These are phyloP conservation scores for Forsythia viridissima DNA, from an alignment of 257 asterid species.

Conservation along the genomic window DNA sequence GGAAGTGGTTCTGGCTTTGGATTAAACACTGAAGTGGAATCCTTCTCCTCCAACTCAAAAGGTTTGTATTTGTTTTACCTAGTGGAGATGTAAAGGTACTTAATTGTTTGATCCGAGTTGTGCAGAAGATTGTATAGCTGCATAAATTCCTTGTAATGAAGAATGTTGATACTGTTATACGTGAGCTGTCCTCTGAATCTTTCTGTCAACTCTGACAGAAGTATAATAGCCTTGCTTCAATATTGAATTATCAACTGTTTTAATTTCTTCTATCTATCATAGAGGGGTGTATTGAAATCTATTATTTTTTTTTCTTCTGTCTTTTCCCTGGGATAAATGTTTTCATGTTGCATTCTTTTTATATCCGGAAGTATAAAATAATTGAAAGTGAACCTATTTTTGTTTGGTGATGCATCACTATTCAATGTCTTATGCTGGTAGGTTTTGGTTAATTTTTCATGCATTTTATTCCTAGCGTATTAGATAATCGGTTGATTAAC, in stretches of 20 bases:
- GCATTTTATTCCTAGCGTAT: not conserved
- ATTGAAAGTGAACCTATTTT: not conserved
- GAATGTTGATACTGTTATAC: not conserved
- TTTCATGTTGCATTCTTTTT: not conserved
- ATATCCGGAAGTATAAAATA: not conserved
- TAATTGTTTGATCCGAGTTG: not conserved
- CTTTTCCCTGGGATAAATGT: not conserved
- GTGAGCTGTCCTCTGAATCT: not conserved
- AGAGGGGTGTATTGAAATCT: not conserved
- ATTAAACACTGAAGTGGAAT: constrained; percentile 45
- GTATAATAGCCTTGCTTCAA: not conserved
- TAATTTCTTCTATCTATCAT: not conserved
- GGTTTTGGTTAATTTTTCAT: not conserved
- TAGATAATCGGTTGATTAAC: not conserved
- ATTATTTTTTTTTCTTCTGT: not conserved
- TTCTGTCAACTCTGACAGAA: not conserved
- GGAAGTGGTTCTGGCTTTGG: constrained; percentile 55
- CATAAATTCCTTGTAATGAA: not conserved
- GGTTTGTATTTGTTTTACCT: constrained; percentile 35
- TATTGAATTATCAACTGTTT: not conserved
- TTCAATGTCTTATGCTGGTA: not conserved
- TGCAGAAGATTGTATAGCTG: not conserved
- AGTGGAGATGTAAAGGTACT: not conserved
- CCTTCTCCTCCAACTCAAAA: constrained; percentile 51
- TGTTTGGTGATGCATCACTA: not conserved